A percentile compares a stretch with the other conserved stretches of the same genome.
phyloP scores from a whole-genome alignment of 192 early-diverging fungal genomes.

The Coemansia sp. region DNA sequence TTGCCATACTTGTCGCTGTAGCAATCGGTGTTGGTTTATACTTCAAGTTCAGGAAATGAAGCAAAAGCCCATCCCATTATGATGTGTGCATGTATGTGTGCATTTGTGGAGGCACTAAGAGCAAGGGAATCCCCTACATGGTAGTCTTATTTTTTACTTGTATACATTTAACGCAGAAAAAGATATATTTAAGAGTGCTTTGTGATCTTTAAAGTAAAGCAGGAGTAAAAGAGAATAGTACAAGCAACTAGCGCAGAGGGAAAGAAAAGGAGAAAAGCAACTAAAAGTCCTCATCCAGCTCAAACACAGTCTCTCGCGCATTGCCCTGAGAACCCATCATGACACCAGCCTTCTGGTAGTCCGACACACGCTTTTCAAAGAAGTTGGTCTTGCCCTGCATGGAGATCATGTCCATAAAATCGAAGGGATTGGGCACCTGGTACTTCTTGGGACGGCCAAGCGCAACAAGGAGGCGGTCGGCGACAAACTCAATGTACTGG shows the following conservation, averaged over 20 bases:
- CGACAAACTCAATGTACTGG: slow-evolving; percentile 98
- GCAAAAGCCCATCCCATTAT: too few species aligned
- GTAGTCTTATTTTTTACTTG: slow-evolving; percentile 1
- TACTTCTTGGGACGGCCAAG: slow-evolving; percentile 86
- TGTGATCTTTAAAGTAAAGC: too few species aligned
- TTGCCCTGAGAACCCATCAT: slow-evolving; percentile 65
- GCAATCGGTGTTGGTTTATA: slow-evolving; percentile 39
- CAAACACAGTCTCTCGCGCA: slow-evolving; percentile 66
- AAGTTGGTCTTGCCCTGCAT: slow-evolving; percentile 99
- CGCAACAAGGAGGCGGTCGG: slow-evolving; percentile 88
- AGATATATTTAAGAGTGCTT: not conserved
- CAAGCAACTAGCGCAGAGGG: not conserved
- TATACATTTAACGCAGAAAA: not conserved
- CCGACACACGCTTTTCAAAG: slow-evolving; percentile 95
- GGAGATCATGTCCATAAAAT: slow-evolving; percentile 99
- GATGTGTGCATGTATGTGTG: too few species aligned
- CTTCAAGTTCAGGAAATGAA: slow-evolving; percentile 25
- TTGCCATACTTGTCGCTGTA: slow-evolving; percentile 51
- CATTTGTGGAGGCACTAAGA: too few species aligned
- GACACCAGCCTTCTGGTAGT: slow-evolving; percentile 93
- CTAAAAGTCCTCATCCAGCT: slow-evolving; percentile 81
- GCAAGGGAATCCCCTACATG: not conserved
- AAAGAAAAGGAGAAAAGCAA: not conserved
- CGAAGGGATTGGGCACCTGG: slow-evolving; percentile 89
- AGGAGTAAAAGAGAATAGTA: not conserved